phyloP scores from a whole-genome alignment of 2,329 filamentous ascomycete genomes.

The Chaetomium sp. region DNA sequence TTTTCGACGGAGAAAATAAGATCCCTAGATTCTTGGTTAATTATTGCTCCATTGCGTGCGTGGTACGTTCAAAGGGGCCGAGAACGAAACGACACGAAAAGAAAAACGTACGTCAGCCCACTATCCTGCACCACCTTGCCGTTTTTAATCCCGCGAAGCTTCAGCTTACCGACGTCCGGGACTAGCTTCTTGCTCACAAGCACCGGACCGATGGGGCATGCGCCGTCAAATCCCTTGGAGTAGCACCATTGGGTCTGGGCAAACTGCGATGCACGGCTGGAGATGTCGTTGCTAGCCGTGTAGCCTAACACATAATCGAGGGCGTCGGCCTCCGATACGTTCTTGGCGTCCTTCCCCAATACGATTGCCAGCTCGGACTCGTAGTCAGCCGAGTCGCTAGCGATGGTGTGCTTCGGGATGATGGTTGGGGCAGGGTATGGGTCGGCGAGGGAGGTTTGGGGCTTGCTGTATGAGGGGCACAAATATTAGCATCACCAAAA shows the following conservation, averaged over 20 bases:
- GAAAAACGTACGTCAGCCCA: conserved; percentile 23
- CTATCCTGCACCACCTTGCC: conserved; percentile 43
- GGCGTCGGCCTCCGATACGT: conserved; percentile 50
- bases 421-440: conserved; percentile 46
- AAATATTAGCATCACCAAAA: background rate
- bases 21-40: conserved; percentile 32
- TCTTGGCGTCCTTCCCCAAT: conserved; percentile 44
- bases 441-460: conserved; percentile 45
- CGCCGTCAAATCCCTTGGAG: conserved; percentile 53
- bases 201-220: conserved; percentile 48
- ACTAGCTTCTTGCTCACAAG: conserved; percentile 40
- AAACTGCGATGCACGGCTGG: conserved; percentile 50
- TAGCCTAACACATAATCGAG: conserved; percentile 58
- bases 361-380: conserved; percentile 54
- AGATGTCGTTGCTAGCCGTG: conserved; percentile 52
- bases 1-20: conserved; percentile 47
- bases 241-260: conserved; percentile 50
- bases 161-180: conserved; percentile 35
- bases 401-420: conserved; percentile 47
- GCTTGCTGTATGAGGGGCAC: conserved; percentile 35
- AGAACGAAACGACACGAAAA: conserved; percentile 10
- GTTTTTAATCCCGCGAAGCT: conserved; percentile 42
- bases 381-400: conserved; percentile 50
- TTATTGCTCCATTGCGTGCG: no score
- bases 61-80: background rate